Evolutionary conservation across 768 basidiomycete genomes (phyloP).

Genomic region (Tulasnella sp.): DNA sequence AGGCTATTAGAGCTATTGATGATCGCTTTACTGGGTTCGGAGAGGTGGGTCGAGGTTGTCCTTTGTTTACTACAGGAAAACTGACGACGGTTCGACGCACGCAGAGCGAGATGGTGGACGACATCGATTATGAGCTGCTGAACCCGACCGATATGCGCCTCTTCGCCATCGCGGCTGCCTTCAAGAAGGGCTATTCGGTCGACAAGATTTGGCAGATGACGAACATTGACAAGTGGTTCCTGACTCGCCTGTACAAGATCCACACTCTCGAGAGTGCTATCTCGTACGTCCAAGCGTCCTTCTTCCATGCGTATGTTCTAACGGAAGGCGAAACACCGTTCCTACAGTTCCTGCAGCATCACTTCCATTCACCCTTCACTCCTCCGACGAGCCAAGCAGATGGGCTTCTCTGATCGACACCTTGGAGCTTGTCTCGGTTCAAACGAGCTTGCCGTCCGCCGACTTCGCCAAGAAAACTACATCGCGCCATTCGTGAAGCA

Average conservation of each 20-base stretch:
- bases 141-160: constrained; percentile 98
- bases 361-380: constrained; percentile 63
- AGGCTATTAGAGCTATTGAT: constrained; percentile 96
- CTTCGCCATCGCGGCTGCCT: constrained; percentile 93
- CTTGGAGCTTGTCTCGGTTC: constrained; percentile 81
- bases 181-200: constrained; percentile 89
- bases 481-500: constrained; percentile 95
- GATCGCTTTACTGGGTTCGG: constrained; percentile 93
- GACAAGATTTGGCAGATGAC: constrained; percentile 98
- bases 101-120: constrained; percentile 83
- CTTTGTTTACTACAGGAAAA: background rate
- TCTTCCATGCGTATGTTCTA: background rate
- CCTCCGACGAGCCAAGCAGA: constrained; percentile 84
- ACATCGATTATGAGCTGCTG: constrained; percentile 89
- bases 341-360: constrained; percentile 61
- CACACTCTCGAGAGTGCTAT: constrained; percentile 77
- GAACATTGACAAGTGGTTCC: constrained; percentile 98
- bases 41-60: constrained; percentile 55
- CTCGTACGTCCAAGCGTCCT: constrained; percentile 63
- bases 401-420: constrained; percentile 95
- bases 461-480: constrained; percentile 79
- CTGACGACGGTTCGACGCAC: background rate
- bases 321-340: background rate
- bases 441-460: constrained; percentile 90
- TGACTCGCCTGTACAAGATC: constrained; percentile 84